Conservation (phyloP, 345 rosid genomes). For the Gossypium sturtianum region DNA sequence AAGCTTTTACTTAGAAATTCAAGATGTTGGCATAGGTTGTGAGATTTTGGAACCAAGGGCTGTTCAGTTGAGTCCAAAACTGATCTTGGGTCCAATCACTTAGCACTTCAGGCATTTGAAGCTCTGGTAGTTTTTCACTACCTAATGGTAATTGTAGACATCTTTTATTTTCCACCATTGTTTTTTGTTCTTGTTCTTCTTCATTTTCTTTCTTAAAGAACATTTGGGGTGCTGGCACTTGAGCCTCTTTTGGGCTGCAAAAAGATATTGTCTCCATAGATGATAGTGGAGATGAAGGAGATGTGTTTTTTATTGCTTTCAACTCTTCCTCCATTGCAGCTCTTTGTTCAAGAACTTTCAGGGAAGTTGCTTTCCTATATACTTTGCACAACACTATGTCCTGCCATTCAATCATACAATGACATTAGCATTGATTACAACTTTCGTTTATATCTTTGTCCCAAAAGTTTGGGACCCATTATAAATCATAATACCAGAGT, state of each 20-base stretch:
- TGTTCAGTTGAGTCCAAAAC: conserved; percentile 41
- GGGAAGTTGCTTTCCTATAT: conserved; percentile 82
- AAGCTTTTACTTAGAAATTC: conserved; percentile 33
- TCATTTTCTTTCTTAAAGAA: conserved; percentile 34
- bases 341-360: conserved; percentile 80
- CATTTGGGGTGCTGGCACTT: conserved; percentile 19
- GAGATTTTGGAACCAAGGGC: conserved; percentile 83
- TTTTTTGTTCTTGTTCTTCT: conserved; percentile 8
- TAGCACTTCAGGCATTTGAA: conserved; percentile 54
- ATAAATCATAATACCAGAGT: neutral
- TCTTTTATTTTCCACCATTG: neutral
- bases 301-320: conserved; percentile 21
- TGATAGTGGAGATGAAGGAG: conserved; percentile 41
- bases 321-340: conserved; percentile 60
- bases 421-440: neutral
- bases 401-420: conserved; percentile 27
- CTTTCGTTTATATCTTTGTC: too few species aligned
- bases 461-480: neutral
- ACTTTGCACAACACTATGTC: conserved; percentile 90
- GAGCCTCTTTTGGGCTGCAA: conserved; percentile 37
- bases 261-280: conserved; percentile 35
- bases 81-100: conserved; percentile 73
- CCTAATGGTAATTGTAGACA: conserved; percentile 44
- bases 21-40: conserved; percentile 47
- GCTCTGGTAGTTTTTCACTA: conserved; percentile 45